phyloP scores from a whole-genome alignment of 1,284 basidiomycete genomes.

The Amylostereum areolatum region DNA sequence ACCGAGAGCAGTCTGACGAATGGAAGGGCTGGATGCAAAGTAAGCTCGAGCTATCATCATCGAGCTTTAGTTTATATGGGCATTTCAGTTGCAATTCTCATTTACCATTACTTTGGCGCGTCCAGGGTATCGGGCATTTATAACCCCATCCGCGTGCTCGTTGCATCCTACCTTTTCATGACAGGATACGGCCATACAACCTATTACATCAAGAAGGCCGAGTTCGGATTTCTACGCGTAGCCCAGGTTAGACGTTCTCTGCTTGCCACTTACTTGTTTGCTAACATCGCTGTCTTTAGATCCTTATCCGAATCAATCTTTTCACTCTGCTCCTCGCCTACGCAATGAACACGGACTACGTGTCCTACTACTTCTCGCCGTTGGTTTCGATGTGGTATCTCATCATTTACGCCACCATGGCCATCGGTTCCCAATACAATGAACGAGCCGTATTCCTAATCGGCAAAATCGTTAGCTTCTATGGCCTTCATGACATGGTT shows the following conservation, averaged over 20 bases:
- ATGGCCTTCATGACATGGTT: constrained; percentile 58
- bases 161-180: constrained; percentile 84
- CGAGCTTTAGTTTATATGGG: constrained; percentile 1
- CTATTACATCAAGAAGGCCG: constrained; percentile 81
- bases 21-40: constrained; percentile 98
- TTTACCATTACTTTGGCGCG: constrained; percentile 86
- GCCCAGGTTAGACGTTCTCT: constrained; percentile 42
- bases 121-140: constrained; percentile 87
- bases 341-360: constrained; percentile 87
- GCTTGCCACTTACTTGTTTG: background rate
- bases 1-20: constrained; percentile 88
- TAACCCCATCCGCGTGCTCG: constrained; percentile 82
- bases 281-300: constrained; percentile 30
- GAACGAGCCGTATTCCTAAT: constrained; percentile 62
- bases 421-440: constrained; percentile 68
- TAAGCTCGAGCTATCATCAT: constrained; percentile 30
- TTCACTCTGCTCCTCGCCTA: constrained; percentile 79
- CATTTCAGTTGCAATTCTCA: constrained; percentile 68
- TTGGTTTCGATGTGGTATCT: constrained; percentile 82
- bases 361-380: constrained; percentile 84
- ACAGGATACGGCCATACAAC: constrained; percentile 71
- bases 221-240: constrained; percentile 74
- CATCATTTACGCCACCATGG: constrained; percentile 79
- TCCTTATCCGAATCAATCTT: constrained; percentile 78
- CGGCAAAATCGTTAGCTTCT: constrained; percentile 62